A percentile compares a stretch with the other conserved stretches of the same genome.
phyloP scores from a whole-genome alignment of 2,329 filamentous ascomycete genomes.

The Clonostachys rhizophaga region DNA sequence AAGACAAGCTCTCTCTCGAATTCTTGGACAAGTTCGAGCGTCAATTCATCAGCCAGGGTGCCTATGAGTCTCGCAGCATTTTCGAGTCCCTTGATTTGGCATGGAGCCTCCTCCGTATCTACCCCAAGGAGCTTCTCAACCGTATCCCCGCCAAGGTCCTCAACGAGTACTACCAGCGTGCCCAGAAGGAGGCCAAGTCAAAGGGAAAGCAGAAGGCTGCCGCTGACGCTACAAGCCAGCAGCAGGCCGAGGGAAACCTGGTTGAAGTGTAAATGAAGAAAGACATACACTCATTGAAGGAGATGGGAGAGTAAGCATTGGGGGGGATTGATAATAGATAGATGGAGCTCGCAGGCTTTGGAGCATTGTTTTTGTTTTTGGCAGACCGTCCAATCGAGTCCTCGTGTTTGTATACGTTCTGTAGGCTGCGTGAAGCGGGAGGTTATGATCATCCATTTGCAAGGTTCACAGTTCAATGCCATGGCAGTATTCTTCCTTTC shows the following conservation, averaged over 20 bases:
- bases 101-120: slow-evolving; percentile 94
- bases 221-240: slow-evolving; percentile 27
- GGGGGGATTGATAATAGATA: slow-evolving; percentile 9
- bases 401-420: too few species aligned
- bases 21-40: slow-evolving; percentile 99
- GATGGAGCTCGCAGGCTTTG: neutral
- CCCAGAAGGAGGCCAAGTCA: slow-evolving; percentile 56
- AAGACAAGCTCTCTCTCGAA: slow-evolving; percentile 96
- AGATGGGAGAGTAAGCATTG: neutral
- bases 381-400: neutral
- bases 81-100: slow-evolving; percentile 93
- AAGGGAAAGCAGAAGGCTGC: slow-evolving; percentile 53
- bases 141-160: slow-evolving; percentile 82
- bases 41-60: slow-evolving; percentile 85
- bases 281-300: neutral
- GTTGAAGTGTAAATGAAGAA: slow-evolving; percentile 44
- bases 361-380: neutral
- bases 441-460: too few species aligned
- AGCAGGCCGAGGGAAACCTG: slow-evolving; percentile 50
- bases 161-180: slow-evolving; percentile 77
- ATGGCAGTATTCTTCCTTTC: too few species aligned
- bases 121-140: slow-evolving; percentile 96
- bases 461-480: too few species aligned
- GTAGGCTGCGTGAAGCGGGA: too few species aligned
- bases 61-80: slow-evolving; percentile 89